Evolutionary conservation across 768 basidiomycete species (phyloP).

Genomic region (Cystobasidium tubakii): DNA sequence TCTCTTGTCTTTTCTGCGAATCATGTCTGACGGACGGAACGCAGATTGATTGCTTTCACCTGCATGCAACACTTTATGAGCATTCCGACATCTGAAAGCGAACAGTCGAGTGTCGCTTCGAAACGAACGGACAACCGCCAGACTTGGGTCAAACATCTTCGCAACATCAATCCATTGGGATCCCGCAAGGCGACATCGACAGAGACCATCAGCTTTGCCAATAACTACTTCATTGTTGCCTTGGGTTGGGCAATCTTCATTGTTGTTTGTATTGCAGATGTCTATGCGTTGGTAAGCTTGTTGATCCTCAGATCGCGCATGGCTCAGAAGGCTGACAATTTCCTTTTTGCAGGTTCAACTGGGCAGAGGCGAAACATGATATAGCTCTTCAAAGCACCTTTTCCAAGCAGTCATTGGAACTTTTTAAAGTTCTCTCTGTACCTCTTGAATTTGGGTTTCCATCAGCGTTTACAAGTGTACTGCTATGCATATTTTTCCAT

Average conservation of each 20-base stretch:
- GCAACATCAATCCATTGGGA: conserved; percentile 31
- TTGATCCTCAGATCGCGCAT: too few species aligned
- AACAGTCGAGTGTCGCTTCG: background rate
- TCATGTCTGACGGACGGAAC: background rate
- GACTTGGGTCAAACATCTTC: conserved; percentile 10
- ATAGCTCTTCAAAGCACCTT: too few species aligned
- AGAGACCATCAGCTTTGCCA: conserved; percentile 34
- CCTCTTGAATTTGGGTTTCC: too few species aligned
- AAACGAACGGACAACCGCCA: background rate
- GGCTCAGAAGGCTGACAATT: background rate
- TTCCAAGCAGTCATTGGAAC: too few species aligned
- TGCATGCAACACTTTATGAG: conserved; percentile 28
- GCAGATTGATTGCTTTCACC: conserved; percentile 37
- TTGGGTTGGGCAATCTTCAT: conserved; percentile 30
- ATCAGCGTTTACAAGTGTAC: background rate
- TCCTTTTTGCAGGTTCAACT: background rate
- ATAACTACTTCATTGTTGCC: conserved; percentile 24
- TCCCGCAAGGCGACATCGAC: background rate
- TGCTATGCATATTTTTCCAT: background rate
- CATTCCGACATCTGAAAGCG: conserved; percentile 1
- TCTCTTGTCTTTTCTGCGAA: background rate
- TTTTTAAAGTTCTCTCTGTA: too few species aligned
- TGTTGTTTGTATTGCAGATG: conserved; percentile 34
- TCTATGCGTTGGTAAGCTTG: conserved; percentile 36
- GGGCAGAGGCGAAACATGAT: background rate